Evolutionary conservation across 2,329 filamentous ascomycete species (phyloP).

Genomic region (Lasiodiplodia sp.): DNA sequence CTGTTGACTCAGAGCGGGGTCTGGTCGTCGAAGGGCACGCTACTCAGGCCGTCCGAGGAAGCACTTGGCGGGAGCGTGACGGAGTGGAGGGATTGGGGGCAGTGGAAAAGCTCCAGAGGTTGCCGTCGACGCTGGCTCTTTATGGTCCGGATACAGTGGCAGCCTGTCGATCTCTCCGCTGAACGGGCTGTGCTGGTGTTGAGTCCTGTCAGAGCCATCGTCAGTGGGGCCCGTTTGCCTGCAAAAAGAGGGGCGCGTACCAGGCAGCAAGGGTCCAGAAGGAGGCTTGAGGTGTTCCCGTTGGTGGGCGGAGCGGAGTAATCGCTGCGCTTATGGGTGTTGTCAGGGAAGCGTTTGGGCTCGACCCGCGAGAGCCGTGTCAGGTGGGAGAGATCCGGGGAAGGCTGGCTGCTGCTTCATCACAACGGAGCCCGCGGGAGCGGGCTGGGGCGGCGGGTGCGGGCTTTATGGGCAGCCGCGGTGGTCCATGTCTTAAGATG

Average conservation of each 20-base stretch:
- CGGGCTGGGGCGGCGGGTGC: constrained; percentile 8
- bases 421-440: constrained; percentile 19
- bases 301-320: constrained; percentile 22
- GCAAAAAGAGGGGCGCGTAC: constrained; percentile 10
- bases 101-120: constrained; percentile 4
- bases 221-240: constrained; percentile 17
- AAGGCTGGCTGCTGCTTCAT: constrained; percentile 23
- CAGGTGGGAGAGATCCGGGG: constrained; percentile 24
- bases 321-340: constrained; percentile 19
- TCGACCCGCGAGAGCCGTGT: constrained; percentile 26
- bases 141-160: not conserved
- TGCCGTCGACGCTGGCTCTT: constrained; percentile 5
- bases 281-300: constrained; percentile 9
- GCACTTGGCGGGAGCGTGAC: not conserved
- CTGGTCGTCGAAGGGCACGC: not conserved
- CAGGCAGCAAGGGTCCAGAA: constrained; percentile 17
- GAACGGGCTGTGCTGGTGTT: constrained; percentile 23
- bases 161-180: constrained; percentile 30
- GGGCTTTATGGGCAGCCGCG: constrained; percentile 21
- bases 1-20: constrained; percentile 8
- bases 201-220: not conserved
- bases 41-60: not conserved
- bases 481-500: constrained; percentile 16
- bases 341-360: constrained; percentile 26
- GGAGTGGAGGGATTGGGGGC: not conserved